Percentiles rank a stretch among this genome's conserved stretches.
Conservation (phyloP, 2,329 filamentous ascomycete species). For the Neurospora sp. region DNA sequence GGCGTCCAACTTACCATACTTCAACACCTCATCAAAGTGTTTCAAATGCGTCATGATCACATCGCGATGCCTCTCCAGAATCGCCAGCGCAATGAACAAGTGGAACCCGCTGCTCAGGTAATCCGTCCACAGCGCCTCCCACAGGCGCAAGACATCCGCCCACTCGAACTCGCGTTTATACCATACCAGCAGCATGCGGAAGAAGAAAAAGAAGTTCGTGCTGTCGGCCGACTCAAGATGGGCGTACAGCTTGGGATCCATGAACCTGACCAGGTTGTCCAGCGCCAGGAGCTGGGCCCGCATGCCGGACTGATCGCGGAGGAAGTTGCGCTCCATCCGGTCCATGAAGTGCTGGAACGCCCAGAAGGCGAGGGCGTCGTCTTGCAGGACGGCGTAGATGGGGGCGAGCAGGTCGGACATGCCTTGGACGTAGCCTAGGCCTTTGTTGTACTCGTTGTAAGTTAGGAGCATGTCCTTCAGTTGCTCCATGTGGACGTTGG, state of each 20-base stretch:
- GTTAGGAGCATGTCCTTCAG: constrained; percentile 99
- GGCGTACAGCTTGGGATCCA: constrained; percentile 89
- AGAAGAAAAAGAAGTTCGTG: constrained; percentile 99
- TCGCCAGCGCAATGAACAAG: constrained; percentile 85
- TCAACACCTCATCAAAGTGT: constrained; percentile 93
- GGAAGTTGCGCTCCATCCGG: constrained; percentile 93
- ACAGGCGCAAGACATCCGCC: constrained; percentile 75
- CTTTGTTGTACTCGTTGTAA: constrained; percentile 96
- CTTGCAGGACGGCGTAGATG: constrained; percentile 94
- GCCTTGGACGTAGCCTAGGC: constrained; percentile 93
- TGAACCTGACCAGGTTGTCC: constrained; percentile 90
- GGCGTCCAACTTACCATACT: constrained; percentile 61
- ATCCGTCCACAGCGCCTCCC: constrained; percentile 94
- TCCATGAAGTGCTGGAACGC: constrained; percentile 94
- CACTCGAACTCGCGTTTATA: constrained; percentile 96
- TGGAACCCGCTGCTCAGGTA: constrained; percentile 84
- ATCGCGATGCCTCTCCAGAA: constrained; percentile 90
- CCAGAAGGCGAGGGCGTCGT: constrained; percentile 96
- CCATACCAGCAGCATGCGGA: constrained; percentile 97
- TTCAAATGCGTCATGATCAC: constrained; percentile 92
- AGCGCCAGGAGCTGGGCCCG: constrained; percentile 80
- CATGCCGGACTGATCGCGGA: constrained; percentile 95
- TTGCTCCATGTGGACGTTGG: constrained; percentile 95
- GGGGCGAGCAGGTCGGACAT: constrained; percentile 97
- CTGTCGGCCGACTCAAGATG: constrained; percentile 86